A percentile compares a stretch with the other conserved stretches of the same genome.
phyloP scores from a whole-genome alignment of 2,329 filamentous ascomycete genomes.

The Aspergillus bombycis region DNA sequence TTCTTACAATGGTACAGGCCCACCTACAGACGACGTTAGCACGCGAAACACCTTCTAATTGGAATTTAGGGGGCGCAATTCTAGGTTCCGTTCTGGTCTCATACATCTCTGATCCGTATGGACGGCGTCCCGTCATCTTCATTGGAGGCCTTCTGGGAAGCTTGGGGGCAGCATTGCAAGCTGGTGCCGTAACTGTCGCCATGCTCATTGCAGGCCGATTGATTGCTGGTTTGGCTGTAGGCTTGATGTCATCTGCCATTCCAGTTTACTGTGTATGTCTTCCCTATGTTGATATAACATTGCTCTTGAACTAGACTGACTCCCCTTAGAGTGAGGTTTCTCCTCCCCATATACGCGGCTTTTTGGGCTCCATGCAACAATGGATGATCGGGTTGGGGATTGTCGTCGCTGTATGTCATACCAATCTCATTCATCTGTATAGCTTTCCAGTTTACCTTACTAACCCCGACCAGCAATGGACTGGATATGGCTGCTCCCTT shows the following conservation, averaged over 20 bases:
- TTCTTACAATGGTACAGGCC: slow-evolving; percentile 38
- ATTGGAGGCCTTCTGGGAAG: slow-evolving; percentile 37
- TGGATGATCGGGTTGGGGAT: slow-evolving; percentile 52
- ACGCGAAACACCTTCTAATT: slow-evolving; percentile 16
- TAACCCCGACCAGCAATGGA: slow-evolving; percentile 45
- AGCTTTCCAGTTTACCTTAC: not conserved
- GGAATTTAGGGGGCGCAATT: slow-evolving; percentile 41
- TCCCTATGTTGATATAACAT: not conserved
- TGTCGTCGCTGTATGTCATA: slow-evolving; percentile 41
- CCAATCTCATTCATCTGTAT: not conserved
- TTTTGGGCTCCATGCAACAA: slow-evolving; percentile 47
- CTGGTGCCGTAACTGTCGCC: slow-evolving; percentile 35
- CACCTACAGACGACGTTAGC: not conserved
- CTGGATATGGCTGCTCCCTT: slow-evolving; percentile 52
- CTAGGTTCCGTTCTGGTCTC: slow-evolving; percentile 38
- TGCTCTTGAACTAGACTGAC: not conserved
- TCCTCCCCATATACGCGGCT: slow-evolving; percentile 42
- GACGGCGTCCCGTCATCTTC: slow-evolving; percentile 38
- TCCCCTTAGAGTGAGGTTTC: slow-evolving; percentile 42
- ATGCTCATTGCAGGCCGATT: slow-evolving; percentile 55
- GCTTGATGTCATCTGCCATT: slow-evolving; percentile 51
- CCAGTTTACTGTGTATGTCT: slow-evolving; percentile 50
- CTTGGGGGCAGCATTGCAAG: slow-evolving; percentile 41
- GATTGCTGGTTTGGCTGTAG: slow-evolving; percentile 55
- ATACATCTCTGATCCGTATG: slow-evolving; percentile 38